Evolutionary conservation across 257 asterid genomes (phyloP), one percentile per base, ranked within the genome.

Genomic region (Rubia yunnanensis): DNA sequence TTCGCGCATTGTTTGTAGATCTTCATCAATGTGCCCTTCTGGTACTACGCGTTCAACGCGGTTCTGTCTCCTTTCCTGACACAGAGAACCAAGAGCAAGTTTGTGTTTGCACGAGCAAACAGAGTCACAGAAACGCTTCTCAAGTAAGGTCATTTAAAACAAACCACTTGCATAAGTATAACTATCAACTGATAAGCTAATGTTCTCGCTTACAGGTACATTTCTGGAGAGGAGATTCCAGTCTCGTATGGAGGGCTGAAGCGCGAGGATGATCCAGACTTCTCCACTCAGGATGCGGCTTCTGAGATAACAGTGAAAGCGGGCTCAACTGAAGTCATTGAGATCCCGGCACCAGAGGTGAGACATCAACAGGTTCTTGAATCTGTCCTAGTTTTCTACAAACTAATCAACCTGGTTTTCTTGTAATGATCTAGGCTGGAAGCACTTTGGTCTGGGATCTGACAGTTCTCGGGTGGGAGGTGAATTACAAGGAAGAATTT

Each of bases 1-100:
- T 31, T 17, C 11, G 3, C 1, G 18, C 22, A 3, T 14, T 20
- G 5, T 10, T 8, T 64, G 77, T 63, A 86, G 94, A 75, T 86
- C 65, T 86, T 86, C 64, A 75, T 86, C 70, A 86, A 86, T 30
- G 94, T 81, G 14, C 94, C 94, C 7, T 81, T 86, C 71, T 86
- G 94, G 94, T 86, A 86, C 35, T 86, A 86, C 31, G 89, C 94
- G 5, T 83, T 81, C 70, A 83, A 75, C 23, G 83, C 94, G 10
- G 46, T 86, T 17, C 63, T 81, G 36, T 78, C 87, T 4, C 84
- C 94, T 22, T 86, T 86, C 79, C 75, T 86, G 34, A 78, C 83
- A 27, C 89, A 80, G 72, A 73, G 88, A 48, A 76, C 89, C 52
- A 86, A 81, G 74, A 74, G 79, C 81, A 86, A 86, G 57, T 79